A percentile compares a stretch with the other conserved stretches of the same genome.
These are phyloP conservation scores for Amanita rimosa DNA, from an alignment of 768 basidiomycete genomes.

Conservation along the genomic window DNA sequence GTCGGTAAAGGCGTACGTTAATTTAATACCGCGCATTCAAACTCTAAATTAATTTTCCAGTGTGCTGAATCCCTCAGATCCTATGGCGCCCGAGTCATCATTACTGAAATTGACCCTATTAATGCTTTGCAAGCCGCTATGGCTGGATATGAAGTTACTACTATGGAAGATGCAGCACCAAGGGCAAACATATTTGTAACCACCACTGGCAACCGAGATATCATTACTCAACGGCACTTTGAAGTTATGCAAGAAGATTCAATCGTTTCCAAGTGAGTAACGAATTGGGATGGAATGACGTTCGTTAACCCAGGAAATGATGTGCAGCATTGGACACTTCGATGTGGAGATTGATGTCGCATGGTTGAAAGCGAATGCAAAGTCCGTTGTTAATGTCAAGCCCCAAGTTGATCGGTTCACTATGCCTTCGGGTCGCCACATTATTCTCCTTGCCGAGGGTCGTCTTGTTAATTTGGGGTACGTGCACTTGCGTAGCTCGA, in stretches of 20 bases:
- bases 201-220: conserved; percentile 97
- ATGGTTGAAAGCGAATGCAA: conserved; percentile 94
- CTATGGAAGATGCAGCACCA: conserved; percentile 95
- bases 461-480: conserved; percentile 98
- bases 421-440: conserved; percentile 83
- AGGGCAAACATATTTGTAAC: conserved; percentile 92
- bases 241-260: conserved; percentile 94
- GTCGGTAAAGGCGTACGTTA: conserved; percentile 94
- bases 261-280: conserved; percentile 88
- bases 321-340: conserved; percentile 69
- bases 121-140: conserved; percentile 99
- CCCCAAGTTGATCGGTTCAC: conserved; percentile 99
- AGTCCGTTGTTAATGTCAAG: conserved; percentile 80
- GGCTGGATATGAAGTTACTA: conserved; percentile 98
- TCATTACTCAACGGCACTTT: conserved; percentile 91
- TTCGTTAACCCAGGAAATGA: neutral
- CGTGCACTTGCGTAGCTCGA: conserved; percentile 12
- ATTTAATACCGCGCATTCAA: neutral
- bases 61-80: conserved; percentile 95
- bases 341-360: conserved; percentile 93
- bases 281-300: neutral
- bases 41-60: conserved; percentile 23
- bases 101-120: conserved; percentile 99
- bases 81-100: conserved; percentile 93
- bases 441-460: conserved; percentile 96